A percentile compares a stretch with the other conserved stretches of the same genome.
Evolutionary conservation across 2,329 filamentous ascomycete genomes (phyloP).

Genomic region (Hypoxylon sp.): DNA sequence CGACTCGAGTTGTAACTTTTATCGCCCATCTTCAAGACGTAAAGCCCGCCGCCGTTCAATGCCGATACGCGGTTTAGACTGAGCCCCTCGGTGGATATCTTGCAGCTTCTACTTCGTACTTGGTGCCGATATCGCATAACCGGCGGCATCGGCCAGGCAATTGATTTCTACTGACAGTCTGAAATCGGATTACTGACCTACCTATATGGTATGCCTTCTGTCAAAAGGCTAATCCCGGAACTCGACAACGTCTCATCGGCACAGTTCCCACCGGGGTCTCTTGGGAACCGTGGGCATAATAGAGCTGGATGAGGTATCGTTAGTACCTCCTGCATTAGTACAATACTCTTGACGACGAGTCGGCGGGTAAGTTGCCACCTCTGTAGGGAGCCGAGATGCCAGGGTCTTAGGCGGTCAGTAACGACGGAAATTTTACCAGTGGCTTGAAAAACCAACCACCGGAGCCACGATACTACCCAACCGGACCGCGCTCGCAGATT

Average conservation of each 20-base stretch:
- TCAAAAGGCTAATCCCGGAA: constrained; percentile 23
- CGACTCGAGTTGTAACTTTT: constrained; percentile 12
- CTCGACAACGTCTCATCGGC: constrained; percentile 21
- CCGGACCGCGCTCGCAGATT: constrained; percentile 9
- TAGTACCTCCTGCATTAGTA: too few species aligned
- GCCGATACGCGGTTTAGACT: constrained; percentile 6
- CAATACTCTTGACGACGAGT: not conserved
- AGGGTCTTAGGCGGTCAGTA: not conserved
- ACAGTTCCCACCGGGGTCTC: constrained; percentile 33
- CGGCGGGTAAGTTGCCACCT: not conserved
- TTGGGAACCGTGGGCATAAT: constrained; percentile 11
- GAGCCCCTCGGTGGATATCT: not conserved
- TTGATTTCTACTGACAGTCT: too few species aligned
- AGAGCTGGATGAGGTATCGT: constrained; percentile 12
- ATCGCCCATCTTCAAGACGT: not conserved
- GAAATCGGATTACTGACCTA: too few species aligned
- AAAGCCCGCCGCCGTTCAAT: not conserved
- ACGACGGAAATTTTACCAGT: constrained; percentile 5
- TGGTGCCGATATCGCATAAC: constrained; percentile 2
- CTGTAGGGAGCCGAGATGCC: not conserved
- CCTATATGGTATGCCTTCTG: too few species aligned
- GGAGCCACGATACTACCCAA: constrained; percentile 27
- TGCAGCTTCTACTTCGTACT: constrained; percentile 1
- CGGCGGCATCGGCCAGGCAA: constrained; percentile 1
- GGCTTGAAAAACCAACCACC: constrained; percentile 19